Conservation (phyloP, 1,284 basidiomycete genomes). For the Anthracocystis panici-leucophaei region DNA sequence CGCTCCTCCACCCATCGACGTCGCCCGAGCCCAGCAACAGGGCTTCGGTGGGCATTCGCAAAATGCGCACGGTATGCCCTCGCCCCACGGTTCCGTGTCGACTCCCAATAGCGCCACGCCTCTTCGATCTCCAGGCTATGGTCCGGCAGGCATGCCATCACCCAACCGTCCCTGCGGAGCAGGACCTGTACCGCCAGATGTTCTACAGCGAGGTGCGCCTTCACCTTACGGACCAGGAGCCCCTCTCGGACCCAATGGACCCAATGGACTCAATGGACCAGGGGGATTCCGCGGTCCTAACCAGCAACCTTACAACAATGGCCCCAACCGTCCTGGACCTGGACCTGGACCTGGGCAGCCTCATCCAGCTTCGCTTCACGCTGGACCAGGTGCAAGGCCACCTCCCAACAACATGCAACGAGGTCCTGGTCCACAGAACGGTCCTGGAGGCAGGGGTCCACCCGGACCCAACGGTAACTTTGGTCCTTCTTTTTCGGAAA, state of each 20-base stretch:
- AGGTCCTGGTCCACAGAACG: constrained; percentile 18
- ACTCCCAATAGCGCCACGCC: constrained; percentile 42
- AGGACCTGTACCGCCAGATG: constrained; percentile 31
- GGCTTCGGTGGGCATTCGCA: constrained; percentile 3
- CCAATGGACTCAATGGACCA: constrained; percentile 11
- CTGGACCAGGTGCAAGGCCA: constrained; percentile 17
- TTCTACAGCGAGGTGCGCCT: constrained; percentile 46
- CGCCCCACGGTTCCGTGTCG: constrained; percentile 13
- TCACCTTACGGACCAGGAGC: constrained; percentile 26
- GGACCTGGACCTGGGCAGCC: constrained; percentile 1
- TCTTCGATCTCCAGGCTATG: constrained; percentile 39
- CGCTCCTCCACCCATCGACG: constrained; percentile 38
- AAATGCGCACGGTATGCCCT: constrained; percentile 13
- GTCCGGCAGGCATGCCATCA: constrained; percentile 25
- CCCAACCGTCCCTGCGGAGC: constrained; percentile 11
- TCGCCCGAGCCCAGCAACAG: constrained; percentile 37
- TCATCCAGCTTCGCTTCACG: constrained; percentile 30
- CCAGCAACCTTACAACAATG: constrained; percentile 10
- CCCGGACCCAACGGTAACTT: constrained; percentile 21
- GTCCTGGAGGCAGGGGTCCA: constrained; percentile 17
- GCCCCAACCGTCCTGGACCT: constrained; percentile 9
- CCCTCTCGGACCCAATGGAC: constrained; percentile 12
- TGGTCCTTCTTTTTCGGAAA: constrained; percentile 52
- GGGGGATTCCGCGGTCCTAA: constrained; percentile 9
- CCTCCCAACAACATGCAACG: constrained; percentile 23